Conservation (phyloP, 768 basidiomycete species). For the Kwoniella heveanensis region DNA sequence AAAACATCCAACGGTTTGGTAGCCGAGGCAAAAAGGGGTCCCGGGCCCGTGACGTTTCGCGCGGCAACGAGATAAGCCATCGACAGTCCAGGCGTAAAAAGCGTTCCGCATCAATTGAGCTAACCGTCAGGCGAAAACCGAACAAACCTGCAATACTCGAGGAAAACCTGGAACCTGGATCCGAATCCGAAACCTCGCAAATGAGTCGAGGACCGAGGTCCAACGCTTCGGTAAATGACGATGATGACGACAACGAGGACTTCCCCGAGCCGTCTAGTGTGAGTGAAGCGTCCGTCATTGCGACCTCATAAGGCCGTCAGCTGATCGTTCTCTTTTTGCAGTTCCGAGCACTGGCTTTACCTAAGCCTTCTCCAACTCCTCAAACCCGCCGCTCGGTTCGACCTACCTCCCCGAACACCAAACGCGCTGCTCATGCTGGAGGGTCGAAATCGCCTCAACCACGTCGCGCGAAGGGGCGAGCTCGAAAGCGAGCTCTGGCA, state of each 20-base stretch:
- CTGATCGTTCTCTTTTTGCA: background rate
- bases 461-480: background rate
- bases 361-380: background rate
- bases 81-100: too few relatives aligned
- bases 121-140: too few relatives aligned
- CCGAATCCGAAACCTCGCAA: too few relatives aligned
- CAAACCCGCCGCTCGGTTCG: background rate
- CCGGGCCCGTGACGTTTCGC: too few relatives aligned
- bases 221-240: too few relatives aligned
- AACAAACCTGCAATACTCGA: too few relatives aligned
- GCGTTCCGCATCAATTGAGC: too few relatives aligned
- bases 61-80: too few relatives aligned
- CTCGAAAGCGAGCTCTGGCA: background rate
- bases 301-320: background rate
- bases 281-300: background rate
- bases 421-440: background rate
- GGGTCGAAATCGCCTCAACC: background rate
- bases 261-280: conserved; percentile 13
- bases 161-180: too few relatives aligned
- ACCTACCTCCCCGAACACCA: background rate
- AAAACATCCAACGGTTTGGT: too few relatives aligned
- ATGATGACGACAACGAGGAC: conserved; percentile 12
- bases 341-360: background rate
- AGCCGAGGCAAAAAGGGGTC: too few relatives aligned
- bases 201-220: too few relatives aligned